Percentiles rank a stretch among this genome's conserved stretches.
Evolutionary conservation across 1,139 yeast genomes (phyloP).

Genomic region (Suzukiozyma palmioleophila): DNA sequence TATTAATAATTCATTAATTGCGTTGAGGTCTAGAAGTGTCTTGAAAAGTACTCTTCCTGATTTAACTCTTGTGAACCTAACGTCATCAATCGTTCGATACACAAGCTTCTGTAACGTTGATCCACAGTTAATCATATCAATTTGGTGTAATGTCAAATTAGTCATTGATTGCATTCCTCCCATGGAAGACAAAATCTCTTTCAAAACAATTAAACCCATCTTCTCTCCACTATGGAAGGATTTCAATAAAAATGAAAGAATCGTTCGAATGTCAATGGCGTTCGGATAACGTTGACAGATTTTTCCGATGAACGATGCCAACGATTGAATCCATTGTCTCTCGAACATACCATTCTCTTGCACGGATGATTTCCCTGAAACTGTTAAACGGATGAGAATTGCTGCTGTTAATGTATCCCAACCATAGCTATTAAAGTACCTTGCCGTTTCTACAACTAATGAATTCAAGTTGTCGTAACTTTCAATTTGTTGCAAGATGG

Average conservation of each 20-base stretch:
- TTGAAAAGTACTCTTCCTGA: slow-evolving; percentile 54
- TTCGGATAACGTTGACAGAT: slow-evolving; percentile 50
- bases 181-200: slow-evolving; percentile 68
- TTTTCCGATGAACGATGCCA: slow-evolving; percentile 64
- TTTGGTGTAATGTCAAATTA: slow-evolving; percentile 62
- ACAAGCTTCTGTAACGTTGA: slow-evolving; percentile 52
- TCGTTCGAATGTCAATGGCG: slow-evolving; percentile 48
- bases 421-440: slow-evolving; percentile 71
- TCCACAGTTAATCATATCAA: slow-evolving; percentile 67
- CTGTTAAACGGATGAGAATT: slow-evolving; percentile 64
- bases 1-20: slow-evolving; percentile 61
- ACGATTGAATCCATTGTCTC: slow-evolving; percentile 79
- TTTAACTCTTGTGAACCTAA: slow-evolving; percentile 40
- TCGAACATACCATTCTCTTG: slow-evolving; percentile 82
- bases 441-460: slow-evolving; percentile 75
- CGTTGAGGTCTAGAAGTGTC: slow-evolving; percentile 41
- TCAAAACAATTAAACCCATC: slow-evolving; percentile 63
- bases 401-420: slow-evolving; percentile 86
- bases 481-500: slow-evolving; percentile 71
- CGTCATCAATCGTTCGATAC: slow-evolving; percentile 59
- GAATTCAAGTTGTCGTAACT: slow-evolving; percentile 86
- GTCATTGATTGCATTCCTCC: slow-evolving; percentile 75
- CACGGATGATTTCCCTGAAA: slow-evolving; percentile 57
- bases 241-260: slow-evolving; percentile 59
- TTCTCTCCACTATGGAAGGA: slow-evolving; percentile 60